Base-by-base conservation (phyloP, 257 asterid genomes). In the Petrea volubilis region DNA sequence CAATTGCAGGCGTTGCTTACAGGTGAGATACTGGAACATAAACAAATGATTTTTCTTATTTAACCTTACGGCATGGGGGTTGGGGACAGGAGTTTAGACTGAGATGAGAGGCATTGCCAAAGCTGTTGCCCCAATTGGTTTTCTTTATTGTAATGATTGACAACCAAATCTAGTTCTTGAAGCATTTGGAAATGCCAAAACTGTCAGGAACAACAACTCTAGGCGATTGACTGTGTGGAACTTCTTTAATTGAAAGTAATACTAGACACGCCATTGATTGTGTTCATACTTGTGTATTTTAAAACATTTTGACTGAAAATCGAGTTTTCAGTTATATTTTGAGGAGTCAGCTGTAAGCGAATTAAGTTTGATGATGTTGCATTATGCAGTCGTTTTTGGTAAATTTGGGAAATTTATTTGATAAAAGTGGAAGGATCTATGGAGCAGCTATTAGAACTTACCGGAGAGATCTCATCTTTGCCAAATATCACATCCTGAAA, bases 161-260 rank as follows among this genome's bases (percentile, higher is more conserved):
- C 90, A 91, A 96, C 89, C 97, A 71, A 91, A 91, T 84, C 97
- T 96, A 24, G 95, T 91, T 82, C 97, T 91, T 69, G 97, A 91
- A 89, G 97, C 96, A 60, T 91, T 91, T 87, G 97, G 97, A 68
- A 91, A 91, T 87, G 97, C 97, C 51, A 91, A 91, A 78, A 91
- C 97, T 62, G 94, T 91, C 63, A 84, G 96, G 84, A 91, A 91
- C 78, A 91, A 91, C 76, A 91, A 91, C 74, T 91, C 97, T 43
- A 91, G 97, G 97, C 85, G 72, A 82, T 82, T 7, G 55, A 36
- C 38, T 51, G 28, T 58, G 53, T 71, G 64, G 60, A 53, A 59
- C 74, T 75, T 67, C 24, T 36, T 47, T 49, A 58, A 46, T 50
- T 47, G 57, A 63, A 66, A 72, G 31, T 61, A 40, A n/a, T n/a